phyloP scores from a whole-genome alignment of 257 asterid genomes.

The Solanum appendiculatum region DNA sequence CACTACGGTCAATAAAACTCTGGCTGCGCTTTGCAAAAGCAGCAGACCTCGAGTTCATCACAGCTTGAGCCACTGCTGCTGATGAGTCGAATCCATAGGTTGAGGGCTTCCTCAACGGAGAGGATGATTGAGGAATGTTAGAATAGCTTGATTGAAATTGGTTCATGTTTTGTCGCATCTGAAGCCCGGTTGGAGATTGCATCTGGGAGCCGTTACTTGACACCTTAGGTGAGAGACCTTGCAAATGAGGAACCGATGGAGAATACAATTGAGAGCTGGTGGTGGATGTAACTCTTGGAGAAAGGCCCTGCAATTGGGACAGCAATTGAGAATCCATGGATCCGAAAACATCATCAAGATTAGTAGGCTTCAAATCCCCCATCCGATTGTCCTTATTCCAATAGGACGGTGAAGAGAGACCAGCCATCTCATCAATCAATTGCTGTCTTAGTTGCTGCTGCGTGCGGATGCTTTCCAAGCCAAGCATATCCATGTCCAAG shows the following conservation, averaged over 20 bases:
- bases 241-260: slow-evolving; percentile 34
- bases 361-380: slow-evolving; percentile 53
- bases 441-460: slow-evolving; percentile 57
- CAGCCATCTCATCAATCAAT: slow-evolving; percentile 52
- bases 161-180: slow-evolving; percentile 47
- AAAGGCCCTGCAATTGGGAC: slow-evolving; percentile 43
- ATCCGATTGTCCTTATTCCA: slow-evolving; percentile 31
- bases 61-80: slow-evolving; percentile 80
- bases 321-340: slow-evolving; percentile 52
- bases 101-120: slow-evolving; percentile 37
- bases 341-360: slow-evolving; percentile 67
- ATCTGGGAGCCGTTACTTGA: slow-evolving; percentile 18
- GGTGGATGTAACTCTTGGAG: slow-evolving; percentile 34
- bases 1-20: slow-evolving; percentile 64
- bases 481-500: slow-evolving; percentile 36
- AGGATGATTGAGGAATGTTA: slow-evolving; percentile 41
- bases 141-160: slow-evolving; percentile 70
- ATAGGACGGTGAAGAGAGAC: slow-evolving; percentile 45
- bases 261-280: slow-evolving; percentile 32
- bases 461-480: slow-evolving; percentile 44
- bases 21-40: slow-evolving; percentile 74
- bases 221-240: slow-evolving; percentile 38
- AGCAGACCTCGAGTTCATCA: slow-evolving; percentile 78
- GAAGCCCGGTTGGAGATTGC: slow-evolving; percentile 49
- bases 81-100: slow-evolving; percentile 65